Percentiles rank a stretch among this genome's conserved stretches.
These are phyloP conservation scores for Xylariaceae sp. DNA, from an alignment of 2,329 filamentous ascomycete species.

Conservation along the genomic window DNA sequence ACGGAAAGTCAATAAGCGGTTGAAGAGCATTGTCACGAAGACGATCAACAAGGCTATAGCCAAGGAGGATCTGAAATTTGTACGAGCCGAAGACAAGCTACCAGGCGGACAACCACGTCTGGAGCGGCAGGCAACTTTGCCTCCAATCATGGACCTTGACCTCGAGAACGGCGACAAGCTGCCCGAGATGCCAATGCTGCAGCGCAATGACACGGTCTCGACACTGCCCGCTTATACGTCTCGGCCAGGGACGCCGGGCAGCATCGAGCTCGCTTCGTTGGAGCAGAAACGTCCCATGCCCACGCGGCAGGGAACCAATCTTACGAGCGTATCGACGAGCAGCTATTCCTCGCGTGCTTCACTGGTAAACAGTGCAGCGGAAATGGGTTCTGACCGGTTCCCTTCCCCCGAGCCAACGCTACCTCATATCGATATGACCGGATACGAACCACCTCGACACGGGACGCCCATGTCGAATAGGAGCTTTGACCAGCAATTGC, in stretches of 20 bases:
- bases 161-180: constrained; percentile 45
- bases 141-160: constrained; percentile 49
- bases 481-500: constrained; percentile 26
- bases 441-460: constrained; percentile 30
- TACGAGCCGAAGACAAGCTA: constrained; percentile 45
- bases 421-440: constrained; percentile 28
- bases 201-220: constrained; percentile 53
- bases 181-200: constrained; percentile 53
- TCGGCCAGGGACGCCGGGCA: constrained; percentile 49
- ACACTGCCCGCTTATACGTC: constrained; percentile 61
- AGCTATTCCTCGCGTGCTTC: constrained; percentile 62
- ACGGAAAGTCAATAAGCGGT: constrained; percentile 80
- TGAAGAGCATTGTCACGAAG: constrained; percentile 75
- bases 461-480: constrained; percentile 35
- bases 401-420: constrained; percentile 35
- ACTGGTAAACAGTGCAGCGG: constrained; percentile 52
- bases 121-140: constrained; percentile 62
- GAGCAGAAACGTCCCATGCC: constrained; percentile 47
- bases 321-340: constrained; percentile 52
- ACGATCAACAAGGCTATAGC: constrained; percentile 87
- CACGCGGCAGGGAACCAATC: constrained; percentile 35
- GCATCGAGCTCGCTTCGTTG: constrained; percentile 47
- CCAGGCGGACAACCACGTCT: constrained; percentile 46
- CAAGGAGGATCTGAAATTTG: constrained; percentile 62
- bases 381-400: constrained; percentile 50